Conservation (phyloP, 2,329 filamentous ascomycete species). For the Aspergillus aculeatinus region DNA sequence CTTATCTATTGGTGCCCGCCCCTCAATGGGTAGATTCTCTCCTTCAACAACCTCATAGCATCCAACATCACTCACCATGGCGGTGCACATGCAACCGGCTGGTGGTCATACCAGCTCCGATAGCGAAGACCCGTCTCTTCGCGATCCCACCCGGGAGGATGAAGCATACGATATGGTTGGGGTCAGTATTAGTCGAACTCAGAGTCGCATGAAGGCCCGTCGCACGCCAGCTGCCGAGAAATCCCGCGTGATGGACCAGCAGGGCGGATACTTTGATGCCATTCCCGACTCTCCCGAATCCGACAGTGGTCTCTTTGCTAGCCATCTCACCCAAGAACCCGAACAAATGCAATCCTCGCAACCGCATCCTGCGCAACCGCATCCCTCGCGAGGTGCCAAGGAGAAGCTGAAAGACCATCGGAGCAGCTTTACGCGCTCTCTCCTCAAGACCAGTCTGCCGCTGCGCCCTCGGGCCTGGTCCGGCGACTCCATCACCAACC, state of each 20-base stretch:
- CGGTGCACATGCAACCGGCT: not conserved
- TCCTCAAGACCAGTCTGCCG: slow-evolving; percentile 35
- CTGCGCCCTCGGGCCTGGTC: slow-evolving; percentile 38
- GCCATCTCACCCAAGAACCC: slow-evolving; percentile 35
- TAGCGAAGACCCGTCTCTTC: slow-evolving; percentile 28
- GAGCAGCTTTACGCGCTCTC: slow-evolving; percentile 35
- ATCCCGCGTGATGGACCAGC: slow-evolving; percentile 54
- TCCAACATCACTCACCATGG: slow-evolving; percentile 9
- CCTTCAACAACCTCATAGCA: slow-evolving; percentile 1
- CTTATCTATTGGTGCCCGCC: not conserved
- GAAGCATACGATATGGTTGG: slow-evolving; percentile 50
- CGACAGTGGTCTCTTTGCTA: slow-evolving; percentile 29
- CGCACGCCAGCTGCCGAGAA: slow-evolving; percentile 60
- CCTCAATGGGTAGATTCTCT: slow-evolving; percentile 2
- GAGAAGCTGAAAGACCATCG: slow-evolving; percentile 24
- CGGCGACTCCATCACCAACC: slow-evolving; percentile 29
- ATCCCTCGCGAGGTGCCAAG: not conserved
- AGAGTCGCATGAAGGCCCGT: slow-evolving; percentile 57
- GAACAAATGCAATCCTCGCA: slow-evolving; percentile 14
- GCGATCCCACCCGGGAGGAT: slow-evolving; percentile 32
- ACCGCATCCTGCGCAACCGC: not conserved
- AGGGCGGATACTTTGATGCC: slow-evolving; percentile 49
- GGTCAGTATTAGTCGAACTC: slow-evolving; percentile 58
- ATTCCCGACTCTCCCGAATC: slow-evolving; percentile 35
- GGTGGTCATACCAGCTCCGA: slow-evolving; percentile 30